These are phyloP conservation scores for Dicorynia guianensis DNA, from an alignment of 306 rosid genomes.

Conservation along the genomic window DNA sequence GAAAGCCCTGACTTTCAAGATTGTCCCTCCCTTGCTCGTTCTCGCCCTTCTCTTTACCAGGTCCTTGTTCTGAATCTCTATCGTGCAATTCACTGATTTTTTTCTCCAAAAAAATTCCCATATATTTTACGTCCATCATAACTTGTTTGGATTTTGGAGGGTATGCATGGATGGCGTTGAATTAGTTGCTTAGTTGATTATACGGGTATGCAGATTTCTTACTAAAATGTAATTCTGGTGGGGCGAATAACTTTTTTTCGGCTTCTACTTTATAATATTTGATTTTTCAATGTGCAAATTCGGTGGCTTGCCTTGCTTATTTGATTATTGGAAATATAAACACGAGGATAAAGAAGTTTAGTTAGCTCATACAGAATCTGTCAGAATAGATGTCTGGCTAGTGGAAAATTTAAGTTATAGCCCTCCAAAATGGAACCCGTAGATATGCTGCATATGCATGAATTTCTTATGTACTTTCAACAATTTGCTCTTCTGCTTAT, in stretches of 20 bases:
- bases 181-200: background rate
- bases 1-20: slow-evolving; percentile 58
- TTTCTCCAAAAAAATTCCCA: background rate
- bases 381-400: background rate
- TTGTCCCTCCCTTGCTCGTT: slow-evolving; percentile 78
- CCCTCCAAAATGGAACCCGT: background rate
- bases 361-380: background rate
- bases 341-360: background rate
- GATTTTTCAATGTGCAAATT: background rate
- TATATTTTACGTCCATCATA: background rate
- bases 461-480: too few relatives aligned
- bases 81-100: background rate
- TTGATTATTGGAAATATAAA: background rate
- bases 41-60: slow-evolving; percentile 79
- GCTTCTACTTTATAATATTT: background rate
- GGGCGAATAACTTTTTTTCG: background rate
- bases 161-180: background rate
- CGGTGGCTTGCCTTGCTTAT: background rate
- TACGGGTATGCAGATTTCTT: background rate
- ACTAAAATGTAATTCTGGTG: background rate
- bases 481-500: too few relatives aligned
- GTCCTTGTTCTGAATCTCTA: slow-evolving; percentile 38
- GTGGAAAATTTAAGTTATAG: background rate
- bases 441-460: background rate
- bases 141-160: too few relatives aligned